A percentile compares a stretch with the other conserved stretches of the same genome.
phyloP scores from a whole-genome alignment of 148 eudicot species.

The Cornus kousa region DNA sequence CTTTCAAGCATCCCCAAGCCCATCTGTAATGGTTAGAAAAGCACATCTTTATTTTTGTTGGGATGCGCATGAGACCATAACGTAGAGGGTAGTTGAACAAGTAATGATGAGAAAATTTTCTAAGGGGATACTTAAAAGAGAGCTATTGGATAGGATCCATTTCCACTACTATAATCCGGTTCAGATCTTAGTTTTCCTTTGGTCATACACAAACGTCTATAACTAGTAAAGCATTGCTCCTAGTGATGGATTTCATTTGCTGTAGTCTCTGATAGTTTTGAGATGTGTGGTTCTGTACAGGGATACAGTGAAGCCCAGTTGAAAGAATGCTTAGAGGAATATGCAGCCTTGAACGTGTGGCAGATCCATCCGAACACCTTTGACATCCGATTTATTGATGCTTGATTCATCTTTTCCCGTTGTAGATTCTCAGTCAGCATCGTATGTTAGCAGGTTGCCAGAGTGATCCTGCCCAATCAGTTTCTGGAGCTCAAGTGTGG shows the following conservation, averaged over 20 bases:
- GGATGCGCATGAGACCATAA: no score
- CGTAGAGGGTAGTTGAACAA: no score
- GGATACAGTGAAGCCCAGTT: slow-evolving; percentile 97
- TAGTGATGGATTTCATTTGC: background rate
- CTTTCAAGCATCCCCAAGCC: no score
- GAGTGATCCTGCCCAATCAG: background rate
- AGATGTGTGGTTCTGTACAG: slow-evolving; percentile 36
- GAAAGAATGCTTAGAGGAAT: slow-evolving; percentile 94
- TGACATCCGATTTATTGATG: slow-evolving; percentile 90
- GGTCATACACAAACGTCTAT: no score
- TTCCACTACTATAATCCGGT: no score
- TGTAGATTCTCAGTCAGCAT: background rate
- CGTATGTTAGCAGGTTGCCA: no score
- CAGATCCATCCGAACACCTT: slow-evolving; percentile 96
- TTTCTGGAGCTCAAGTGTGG: background rate
- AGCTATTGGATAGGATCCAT: no score
- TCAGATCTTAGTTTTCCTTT: no score
- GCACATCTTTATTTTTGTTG: no score
- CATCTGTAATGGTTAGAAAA: no score
- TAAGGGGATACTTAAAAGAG: no score
- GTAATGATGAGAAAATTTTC: no score
- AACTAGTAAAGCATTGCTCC: background rate
- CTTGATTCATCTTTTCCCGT: slow-evolving; percentile 27
- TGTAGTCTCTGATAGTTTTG: background rate
- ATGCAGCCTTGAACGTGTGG: slow-evolving; percentile 96